Evolutionary conservation across 495 filamentous ascomycete species (phyloP).

Genomic region (Hypoxylon perforatum): DNA sequence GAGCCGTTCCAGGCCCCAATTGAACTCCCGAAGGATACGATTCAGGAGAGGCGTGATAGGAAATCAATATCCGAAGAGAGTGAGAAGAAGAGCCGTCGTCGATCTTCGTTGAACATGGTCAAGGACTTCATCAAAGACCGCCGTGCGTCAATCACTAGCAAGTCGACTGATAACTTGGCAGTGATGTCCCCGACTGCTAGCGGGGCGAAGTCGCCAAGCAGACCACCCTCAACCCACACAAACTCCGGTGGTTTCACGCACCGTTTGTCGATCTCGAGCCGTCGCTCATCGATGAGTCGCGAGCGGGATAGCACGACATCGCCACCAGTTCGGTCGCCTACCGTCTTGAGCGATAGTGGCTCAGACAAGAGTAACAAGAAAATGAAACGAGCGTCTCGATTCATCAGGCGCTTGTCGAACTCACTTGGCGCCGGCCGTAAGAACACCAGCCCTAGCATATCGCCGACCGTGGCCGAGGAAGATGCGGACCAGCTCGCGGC

Average conservation of each 20-base stretch:
- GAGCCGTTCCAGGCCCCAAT: slow-evolving; percentile 26
- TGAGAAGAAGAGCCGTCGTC: slow-evolving; percentile 49
- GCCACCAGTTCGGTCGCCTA: slow-evolving; percentile 42
- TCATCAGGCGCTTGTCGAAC: slow-evolving; percentile 84
- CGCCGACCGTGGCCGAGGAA: slow-evolving; percentile 73
- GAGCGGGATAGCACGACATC: slow-evolving; percentile 42
- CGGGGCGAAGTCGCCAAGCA: slow-evolving; percentile 53
- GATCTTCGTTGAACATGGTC: slow-evolving; percentile 63
- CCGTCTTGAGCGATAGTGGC: slow-evolving; percentile 45
- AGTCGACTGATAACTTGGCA: slow-evolving; percentile 54
- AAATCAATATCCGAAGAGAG: slow-evolving; percentile 31
- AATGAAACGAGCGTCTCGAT: slow-evolving; percentile 72
- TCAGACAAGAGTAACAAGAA: slow-evolving; percentile 63
- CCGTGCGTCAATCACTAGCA: slow-evolving; percentile 54
- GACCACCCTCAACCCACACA: slow-evolving; percentile 55
- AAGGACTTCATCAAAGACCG: slow-evolving; percentile 65
- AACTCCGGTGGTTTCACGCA: slow-evolving; percentile 44
- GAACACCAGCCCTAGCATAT: slow-evolving; percentile 64
- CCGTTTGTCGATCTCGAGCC: slow-evolving; percentile 59
- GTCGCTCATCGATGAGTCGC: slow-evolving; percentile 53
- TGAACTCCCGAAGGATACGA: slow-evolving; percentile 41
- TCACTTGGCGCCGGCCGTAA: slow-evolving; percentile 67
- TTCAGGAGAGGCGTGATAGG: slow-evolving; percentile 54
- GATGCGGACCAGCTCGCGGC: slow-evolving; percentile 59
- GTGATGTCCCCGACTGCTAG: slow-evolving; percentile 35